phyloP scores from a whole-genome alignment of 371 early-diverging fungal species.

The Mortierella sp. region DNA sequence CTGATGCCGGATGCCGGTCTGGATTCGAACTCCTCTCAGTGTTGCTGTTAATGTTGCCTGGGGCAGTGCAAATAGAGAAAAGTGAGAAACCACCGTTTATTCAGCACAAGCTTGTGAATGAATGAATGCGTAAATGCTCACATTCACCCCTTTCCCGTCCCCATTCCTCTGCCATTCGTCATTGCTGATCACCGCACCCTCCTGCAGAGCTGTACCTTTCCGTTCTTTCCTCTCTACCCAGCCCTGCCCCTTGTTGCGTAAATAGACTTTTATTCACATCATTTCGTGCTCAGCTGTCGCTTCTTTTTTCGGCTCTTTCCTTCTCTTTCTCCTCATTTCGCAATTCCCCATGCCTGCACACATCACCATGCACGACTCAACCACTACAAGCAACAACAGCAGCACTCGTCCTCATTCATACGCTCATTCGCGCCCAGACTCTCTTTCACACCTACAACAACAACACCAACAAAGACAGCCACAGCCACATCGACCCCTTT shows the following conservation, averaged over 20 bases:
- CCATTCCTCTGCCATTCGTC: too few species aligned
- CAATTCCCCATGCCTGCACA: background rate
- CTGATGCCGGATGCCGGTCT: background rate
- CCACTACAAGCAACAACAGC: background rate
- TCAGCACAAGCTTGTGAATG: too few species aligned
- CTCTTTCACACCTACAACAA: background rate
- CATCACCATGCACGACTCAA: constrained; percentile 11
- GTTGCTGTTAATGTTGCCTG: too few species aligned
- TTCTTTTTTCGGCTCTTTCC: background rate
- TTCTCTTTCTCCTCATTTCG: background rate
- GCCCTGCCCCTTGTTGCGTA: too few species aligned
- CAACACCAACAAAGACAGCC: background rate
- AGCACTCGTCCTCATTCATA: background rate
- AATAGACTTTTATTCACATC: background rate
- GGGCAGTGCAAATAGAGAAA: background rate
- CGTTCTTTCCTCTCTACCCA: too few species aligned
- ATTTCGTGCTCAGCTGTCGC: background rate
- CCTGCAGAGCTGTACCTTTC: too few species aligned
- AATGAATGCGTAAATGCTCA: too few species aligned
- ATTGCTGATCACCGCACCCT: too few species aligned
- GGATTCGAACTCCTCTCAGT: background rate
- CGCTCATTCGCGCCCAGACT: background rate
- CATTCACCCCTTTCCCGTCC: too few species aligned
- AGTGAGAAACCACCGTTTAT: background rate
- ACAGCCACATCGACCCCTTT: constrained; percentile 1